These are phyloP conservation scores for Colletotrichum costaricense DNA, from an alignment of 2,329 filamentous ascomycete species.

Conservation along the genomic window DNA sequence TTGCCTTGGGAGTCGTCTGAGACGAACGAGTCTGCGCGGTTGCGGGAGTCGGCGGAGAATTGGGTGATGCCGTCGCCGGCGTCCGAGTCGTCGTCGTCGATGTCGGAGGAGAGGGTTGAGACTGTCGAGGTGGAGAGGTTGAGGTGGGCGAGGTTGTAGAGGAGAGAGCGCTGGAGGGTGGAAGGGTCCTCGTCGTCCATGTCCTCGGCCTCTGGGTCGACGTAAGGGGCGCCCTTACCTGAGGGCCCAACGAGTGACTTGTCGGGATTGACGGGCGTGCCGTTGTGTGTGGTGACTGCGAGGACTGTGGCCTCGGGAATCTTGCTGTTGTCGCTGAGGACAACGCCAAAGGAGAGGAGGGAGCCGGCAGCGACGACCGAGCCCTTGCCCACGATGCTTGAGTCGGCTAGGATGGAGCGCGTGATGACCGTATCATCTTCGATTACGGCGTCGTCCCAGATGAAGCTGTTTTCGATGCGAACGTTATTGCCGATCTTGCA, in stretches of 20 bases:
- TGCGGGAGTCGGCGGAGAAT: slow-evolving; percentile 67
- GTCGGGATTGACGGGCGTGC: slow-evolving; percentile 53
- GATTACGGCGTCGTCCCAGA: slow-evolving; percentile 88
- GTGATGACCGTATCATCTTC: slow-evolving; percentile 79
- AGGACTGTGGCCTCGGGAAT: slow-evolving; percentile 50
- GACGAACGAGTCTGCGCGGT: slow-evolving; percentile 77
- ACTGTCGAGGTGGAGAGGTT: slow-evolving; percentile 66
- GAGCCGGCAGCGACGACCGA: slow-evolving; percentile 78
- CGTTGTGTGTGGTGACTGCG: slow-evolving; percentile 50
- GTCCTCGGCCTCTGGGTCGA: slow-evolving; percentile 60
- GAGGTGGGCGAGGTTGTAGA: slow-evolving; percentile 64
- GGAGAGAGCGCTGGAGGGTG: slow-evolving; percentile 64
- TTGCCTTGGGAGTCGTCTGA: slow-evolving; percentile 75
- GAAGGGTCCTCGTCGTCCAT: slow-evolving; percentile 62
- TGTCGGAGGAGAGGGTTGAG: slow-evolving; percentile 72
- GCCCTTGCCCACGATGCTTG: slow-evolving; percentile 76
- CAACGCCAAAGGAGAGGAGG: slow-evolving; percentile 83
- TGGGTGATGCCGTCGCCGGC: slow-evolving; percentile 69
- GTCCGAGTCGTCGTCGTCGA: slow-evolving; percentile 73
- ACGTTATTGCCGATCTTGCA: slow-evolving; percentile 91
- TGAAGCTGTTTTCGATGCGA: slow-evolving; percentile 79
- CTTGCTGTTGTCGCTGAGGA: slow-evolving; percentile 71
- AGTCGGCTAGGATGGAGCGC: slow-evolving; percentile 81
- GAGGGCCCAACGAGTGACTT: slow-evolving; percentile 57
- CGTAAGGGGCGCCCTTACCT: slow-evolving; percentile 63